Evolutionary conservation across 306 rosid species (phyloP).

Genomic region (Quercus wislizeni): DNA sequence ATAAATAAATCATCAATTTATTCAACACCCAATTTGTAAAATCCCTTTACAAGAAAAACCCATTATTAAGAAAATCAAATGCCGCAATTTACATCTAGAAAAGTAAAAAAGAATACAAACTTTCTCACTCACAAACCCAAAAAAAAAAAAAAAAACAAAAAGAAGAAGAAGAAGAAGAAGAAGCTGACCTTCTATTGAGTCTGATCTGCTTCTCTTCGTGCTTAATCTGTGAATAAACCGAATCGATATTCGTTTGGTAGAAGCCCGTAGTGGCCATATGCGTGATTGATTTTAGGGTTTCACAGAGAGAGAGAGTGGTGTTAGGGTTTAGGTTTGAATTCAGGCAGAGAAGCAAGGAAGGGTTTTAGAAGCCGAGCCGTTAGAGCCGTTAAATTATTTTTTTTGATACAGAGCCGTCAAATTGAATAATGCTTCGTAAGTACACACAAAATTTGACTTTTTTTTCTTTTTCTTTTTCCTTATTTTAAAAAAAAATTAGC

Average conservation of each 20-base stretch:
- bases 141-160: neutral
- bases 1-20: neutral
- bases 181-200: slow-evolving; percentile 56
- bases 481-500: too few relatives aligned
- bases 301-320: neutral
- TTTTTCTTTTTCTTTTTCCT: too few relatives aligned
- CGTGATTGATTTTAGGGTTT: neutral
- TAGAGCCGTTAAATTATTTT: too few relatives aligned
- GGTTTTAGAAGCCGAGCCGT: neutral
- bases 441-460: too few relatives aligned
- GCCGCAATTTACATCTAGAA: too few relatives aligned
- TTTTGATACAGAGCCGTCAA: too few relatives aligned
- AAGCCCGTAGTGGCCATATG: slow-evolving; percentile 25
- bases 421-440: too few relatives aligned
- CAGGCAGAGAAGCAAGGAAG: neutral
- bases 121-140: neutral
- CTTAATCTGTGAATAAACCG: slow-evolving; percentile 35
- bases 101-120: neutral
- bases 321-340: neutral
- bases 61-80: too few relatives aligned
- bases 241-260: slow-evolving; percentile 34
- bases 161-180: too few relatives aligned
- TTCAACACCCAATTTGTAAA: neutral
- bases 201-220: slow-evolving; percentile 43
- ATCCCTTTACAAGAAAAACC: neutral